A percentile compares a stretch with the other conserved stretches of the same genome.
Conservation (phyloP, 352 stramenopile species). For the Pythium sp. region DNA sequence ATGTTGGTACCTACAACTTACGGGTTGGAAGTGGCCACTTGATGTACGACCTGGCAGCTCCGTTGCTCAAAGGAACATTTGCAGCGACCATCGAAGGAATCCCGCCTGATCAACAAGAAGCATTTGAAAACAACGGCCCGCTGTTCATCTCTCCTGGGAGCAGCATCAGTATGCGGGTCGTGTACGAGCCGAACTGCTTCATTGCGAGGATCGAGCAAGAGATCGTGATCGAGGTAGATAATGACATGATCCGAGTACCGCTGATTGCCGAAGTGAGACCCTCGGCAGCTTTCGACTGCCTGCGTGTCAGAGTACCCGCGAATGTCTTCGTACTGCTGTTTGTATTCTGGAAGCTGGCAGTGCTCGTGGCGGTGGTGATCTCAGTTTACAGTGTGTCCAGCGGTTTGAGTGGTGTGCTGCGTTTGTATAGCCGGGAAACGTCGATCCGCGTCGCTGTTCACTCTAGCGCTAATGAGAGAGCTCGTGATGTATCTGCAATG, state of each 20-base stretch:
- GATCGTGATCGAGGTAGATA: slow-evolving; percentile 33
- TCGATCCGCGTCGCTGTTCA: not conserved
- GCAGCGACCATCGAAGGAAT: not conserved
- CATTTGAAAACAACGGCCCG: not conserved
- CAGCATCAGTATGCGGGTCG: not conserved
- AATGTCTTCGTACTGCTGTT: slow-evolving; percentile 10
- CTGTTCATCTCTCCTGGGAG: not conserved
- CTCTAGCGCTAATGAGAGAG: not conserved
- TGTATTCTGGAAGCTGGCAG: slow-evolving; percentile 18
- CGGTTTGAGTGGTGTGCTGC: not conserved
- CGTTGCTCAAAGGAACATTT: slow-evolving; percentile 4
- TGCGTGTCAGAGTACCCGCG: slow-evolving; percentile 21
- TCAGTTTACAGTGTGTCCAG: slow-evolving; percentile 1
- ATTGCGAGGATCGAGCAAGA: slow-evolving; percentile 17
- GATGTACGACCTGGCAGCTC: not conserved
- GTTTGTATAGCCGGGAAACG: not conserved
- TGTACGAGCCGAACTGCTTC: slow-evolving; percentile 30
- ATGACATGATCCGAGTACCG: slow-evolving; percentile 23
- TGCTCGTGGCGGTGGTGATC: not conserved
- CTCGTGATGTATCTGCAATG: not conserved
- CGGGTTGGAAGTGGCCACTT: not conserved
- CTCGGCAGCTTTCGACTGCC: slow-evolving; percentile 27
- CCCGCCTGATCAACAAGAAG: not conserved
- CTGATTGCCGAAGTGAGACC: slow-evolving; percentile 17
- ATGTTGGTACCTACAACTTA: slow-evolving; percentile 10